These are phyloP conservation scores for Cercophora scortea DNA, from an alignment of 495 filamentous ascomycete genomes.

Conservation along the genomic window DNA sequence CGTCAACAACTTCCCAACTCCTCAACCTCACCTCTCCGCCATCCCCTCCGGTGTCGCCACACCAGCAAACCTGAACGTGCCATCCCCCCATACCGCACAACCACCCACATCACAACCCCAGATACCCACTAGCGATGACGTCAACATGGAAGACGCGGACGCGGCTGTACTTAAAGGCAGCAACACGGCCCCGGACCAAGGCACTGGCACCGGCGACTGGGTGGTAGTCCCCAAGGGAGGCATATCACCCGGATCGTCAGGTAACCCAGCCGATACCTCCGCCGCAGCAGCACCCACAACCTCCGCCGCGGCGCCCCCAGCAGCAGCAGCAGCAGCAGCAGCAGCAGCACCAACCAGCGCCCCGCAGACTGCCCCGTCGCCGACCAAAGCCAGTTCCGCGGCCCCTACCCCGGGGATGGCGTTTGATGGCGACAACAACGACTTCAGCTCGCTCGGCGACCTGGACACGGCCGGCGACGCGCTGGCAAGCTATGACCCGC, in stretches of 20 bases:
- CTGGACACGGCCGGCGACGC: conserved; percentile 44
- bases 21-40: conserved; percentile 33
- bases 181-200: conserved; percentile 29
- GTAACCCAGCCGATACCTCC: conserved; percentile 14
- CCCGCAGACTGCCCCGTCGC: not conserved
- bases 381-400: conserved; percentile 25
- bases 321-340: conserved; percentile 15
- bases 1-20: conserved; percentile 36
- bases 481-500: conserved; percentile 31
- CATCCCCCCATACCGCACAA: conserved; percentile 23
- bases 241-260: conserved; percentile 10
- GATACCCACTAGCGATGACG: conserved; percentile 8
- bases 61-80: conserved; percentile 31
- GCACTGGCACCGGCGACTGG: conserved; percentile 43
- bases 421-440: conserved; percentile 37
- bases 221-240: conserved; percentile 46
- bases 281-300: conserved; percentile 5
- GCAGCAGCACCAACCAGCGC: conserved; percentile 1
- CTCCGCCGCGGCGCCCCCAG: conserved; percentile 4
- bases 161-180: conserved; percentile 3
- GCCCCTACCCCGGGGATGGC: conserved; percentile 30
- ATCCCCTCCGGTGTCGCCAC: conserved; percentile 39
- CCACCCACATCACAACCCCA: conserved; percentile 12
- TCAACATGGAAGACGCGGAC: conserved; percentile 26
- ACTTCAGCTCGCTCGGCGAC: conserved; percentile 47